Conservation (phyloP, 2,329 filamentous ascomycete genomes). For the Pyricularia pennisetigena region DNA sequence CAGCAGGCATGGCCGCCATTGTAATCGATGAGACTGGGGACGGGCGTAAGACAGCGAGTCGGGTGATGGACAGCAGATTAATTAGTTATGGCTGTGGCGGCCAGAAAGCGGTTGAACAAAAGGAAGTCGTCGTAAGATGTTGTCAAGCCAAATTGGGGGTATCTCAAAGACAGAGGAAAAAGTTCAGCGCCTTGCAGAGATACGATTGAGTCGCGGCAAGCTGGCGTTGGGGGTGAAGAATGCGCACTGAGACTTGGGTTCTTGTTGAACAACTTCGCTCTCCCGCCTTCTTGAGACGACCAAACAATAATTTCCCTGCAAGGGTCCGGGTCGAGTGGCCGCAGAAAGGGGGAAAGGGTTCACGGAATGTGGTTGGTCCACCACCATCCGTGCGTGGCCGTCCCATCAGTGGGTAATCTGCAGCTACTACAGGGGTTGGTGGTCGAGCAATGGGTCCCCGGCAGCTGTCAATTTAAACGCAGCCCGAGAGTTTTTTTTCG, state of each 20-base stretch:
- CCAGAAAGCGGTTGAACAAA: not conserved
- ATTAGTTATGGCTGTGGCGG: not conserved
- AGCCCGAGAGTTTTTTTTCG: not conserved
- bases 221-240: not conserved
- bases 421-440: not conserved
- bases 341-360: constrained; percentile 10
- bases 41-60: constrained; percentile 3
- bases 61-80: not conserved
- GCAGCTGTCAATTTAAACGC: not conserved
- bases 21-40: constrained; percentile 21
- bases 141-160: not conserved
- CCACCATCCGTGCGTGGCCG: not conserved
- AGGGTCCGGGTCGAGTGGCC: constrained; percentile 12
- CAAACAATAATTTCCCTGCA: constrained; percentile 38
- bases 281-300: constrained; percentile 22
- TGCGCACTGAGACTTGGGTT: constrained; percentile 5
- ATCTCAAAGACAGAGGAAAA: not conserved
- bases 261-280: constrained; percentile 19
- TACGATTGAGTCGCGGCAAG: not conserved
- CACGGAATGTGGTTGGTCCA: constrained; percentile 7
- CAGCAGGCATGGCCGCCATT: constrained; percentile 55
- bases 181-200: not conserved
- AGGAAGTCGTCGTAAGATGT: not conserved
- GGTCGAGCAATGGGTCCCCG: not conserved
- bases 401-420: not conserved